A percentile compares a stretch with the other conserved stretches of the same genome.
Evolutionary conservation across 2,329 filamentous ascomycete species (phyloP).

Genomic region (Trichoderma sp.): DNA sequence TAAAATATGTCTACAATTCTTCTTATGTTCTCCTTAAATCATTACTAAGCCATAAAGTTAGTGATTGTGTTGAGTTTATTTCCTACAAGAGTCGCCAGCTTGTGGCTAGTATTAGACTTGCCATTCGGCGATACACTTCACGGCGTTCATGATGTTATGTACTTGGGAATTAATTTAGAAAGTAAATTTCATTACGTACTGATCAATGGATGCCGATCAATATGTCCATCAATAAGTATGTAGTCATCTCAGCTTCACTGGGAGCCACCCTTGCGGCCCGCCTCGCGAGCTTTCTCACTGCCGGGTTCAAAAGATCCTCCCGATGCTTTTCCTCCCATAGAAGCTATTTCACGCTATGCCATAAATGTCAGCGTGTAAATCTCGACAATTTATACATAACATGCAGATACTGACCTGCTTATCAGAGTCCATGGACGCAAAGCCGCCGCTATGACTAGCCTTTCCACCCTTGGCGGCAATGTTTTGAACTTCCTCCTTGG

Average conservation of each 20-base stretch:
- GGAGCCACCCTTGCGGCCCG: conserved; percentile 54
- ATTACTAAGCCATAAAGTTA: too few species aligned
- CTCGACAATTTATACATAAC: conserved; percentile 28
- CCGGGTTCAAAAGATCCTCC: conserved; percentile 57
- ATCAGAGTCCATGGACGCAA: conserved; percentile 45
- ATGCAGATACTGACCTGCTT: conserved; percentile 40
- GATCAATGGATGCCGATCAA: not conserved
- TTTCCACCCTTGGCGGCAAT: conserved; percentile 47
- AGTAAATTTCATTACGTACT: not conserved
- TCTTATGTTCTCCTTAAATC: too few species aligned
- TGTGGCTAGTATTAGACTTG: not conserved
- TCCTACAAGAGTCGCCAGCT: too few species aligned
- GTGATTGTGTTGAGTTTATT: too few species aligned
- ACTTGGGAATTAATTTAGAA: not conserved
- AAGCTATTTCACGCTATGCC: conserved; percentile 55
- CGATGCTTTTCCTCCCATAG: conserved; percentile 55
- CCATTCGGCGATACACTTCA: not conserved
- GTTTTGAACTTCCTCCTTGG: conserved; percentile 47
- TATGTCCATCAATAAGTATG: not conserved
- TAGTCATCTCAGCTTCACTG: not conserved
- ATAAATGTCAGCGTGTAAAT: conserved; percentile 16
- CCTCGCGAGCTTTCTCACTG: conserved; percentile 54
- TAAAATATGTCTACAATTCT: too few species aligned
- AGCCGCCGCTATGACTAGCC: conserved; percentile 42
- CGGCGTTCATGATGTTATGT: not conserved